Percentiles rank a stretch among this genome's conserved stretches.
Evolutionary conservation across 495 filamentous ascomycete genomes (phyloP).

Genomic region (Penicillium malachiteum): DNA sequence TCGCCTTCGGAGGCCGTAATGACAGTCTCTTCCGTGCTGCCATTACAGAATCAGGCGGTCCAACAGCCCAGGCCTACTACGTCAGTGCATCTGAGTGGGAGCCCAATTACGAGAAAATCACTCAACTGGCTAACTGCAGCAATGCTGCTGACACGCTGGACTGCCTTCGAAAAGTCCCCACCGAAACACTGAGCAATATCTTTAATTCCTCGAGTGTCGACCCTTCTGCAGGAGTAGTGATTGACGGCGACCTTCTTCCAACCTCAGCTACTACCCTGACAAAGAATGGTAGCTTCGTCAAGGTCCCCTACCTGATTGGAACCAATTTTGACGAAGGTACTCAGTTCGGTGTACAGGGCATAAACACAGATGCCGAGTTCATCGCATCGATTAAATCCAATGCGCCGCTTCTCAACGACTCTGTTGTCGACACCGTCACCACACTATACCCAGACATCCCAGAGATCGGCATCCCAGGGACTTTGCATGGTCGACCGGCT

Average conservation of each 20-base stretch:
- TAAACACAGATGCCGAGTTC: not conserved
- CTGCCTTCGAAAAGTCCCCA: not conserved
- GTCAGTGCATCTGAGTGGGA: not conserved
- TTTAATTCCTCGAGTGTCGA: not conserved
- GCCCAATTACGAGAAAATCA: not conserved
- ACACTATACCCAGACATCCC: not conserved
- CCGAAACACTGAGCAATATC: not conserved
- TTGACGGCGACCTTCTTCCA: constrained; percentile 1
- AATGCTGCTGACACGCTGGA: not conserved
- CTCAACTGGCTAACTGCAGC: not conserved
- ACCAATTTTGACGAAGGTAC: constrained; percentile 2
- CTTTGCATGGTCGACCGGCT: not conserved
- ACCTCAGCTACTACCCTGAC: not conserved
- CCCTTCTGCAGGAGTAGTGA: not conserved
- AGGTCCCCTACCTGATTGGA: not conserved
- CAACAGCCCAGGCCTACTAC: not conserved
- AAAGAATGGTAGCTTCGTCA: not conserved
- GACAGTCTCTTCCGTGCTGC: constrained; percentile 4
- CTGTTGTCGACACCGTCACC: not conserved
- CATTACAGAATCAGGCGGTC: not conserved
- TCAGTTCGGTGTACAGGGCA: not conserved
- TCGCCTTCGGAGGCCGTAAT: constrained; percentile 4
- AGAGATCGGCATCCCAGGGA: not conserved
- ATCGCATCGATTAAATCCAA: not conserved
- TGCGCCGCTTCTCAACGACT: not conserved